A percentile compares a stretch with the other conserved stretches of the same genome.
These are phyloP conservation scores for Tolypocladium ovalisporum DNA, from an alignment of 2,329 filamentous ascomycete species.

Conservation along the genomic window DNA sequence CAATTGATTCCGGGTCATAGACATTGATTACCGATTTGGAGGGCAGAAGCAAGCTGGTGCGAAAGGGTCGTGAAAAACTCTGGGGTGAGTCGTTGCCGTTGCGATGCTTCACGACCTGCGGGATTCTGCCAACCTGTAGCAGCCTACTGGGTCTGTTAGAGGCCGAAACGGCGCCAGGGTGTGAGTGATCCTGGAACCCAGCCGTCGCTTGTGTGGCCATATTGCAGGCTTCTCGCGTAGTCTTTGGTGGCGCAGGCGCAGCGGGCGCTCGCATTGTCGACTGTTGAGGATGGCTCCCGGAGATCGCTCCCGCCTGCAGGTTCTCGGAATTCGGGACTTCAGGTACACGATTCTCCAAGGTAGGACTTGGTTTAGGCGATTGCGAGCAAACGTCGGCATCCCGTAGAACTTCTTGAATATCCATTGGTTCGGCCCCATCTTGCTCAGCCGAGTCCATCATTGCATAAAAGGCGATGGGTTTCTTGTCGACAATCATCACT, in stretches of 20 bases:
- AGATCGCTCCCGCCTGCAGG: not conserved
- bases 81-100: conserved; percentile 57
- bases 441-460: conserved; percentile 50
- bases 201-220: not conserved
- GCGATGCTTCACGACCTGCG: conserved; percentile 63
- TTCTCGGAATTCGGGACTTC: no score
- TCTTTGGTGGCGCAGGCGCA: not conserved
- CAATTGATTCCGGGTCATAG: conserved; percentile 27
- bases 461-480: conserved; percentile 47
- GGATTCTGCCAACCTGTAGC: conserved; percentile 76
- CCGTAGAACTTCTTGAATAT: conserved; percentile 34
- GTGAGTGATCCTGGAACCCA: not conserved
- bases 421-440: conserved; percentile 31
- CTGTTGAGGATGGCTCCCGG: not conserved
- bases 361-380: conserved; percentile 3
- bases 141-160: conserved; percentile 44
- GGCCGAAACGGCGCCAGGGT: not conserved
- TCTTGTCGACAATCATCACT: conserved; percentile 36
- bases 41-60: conserved; percentile 33
- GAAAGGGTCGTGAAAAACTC: conserved; percentile 80
- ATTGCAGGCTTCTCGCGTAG: not conserved
- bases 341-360: not conserved
- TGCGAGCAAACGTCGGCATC: conserved; percentile 31
- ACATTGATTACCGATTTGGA: conserved; percentile 18
- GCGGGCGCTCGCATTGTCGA: not conserved